Base-by-base conservation (phyloP, 306 rosid genomes). In the Vigna reflexopilosa region DNA sequence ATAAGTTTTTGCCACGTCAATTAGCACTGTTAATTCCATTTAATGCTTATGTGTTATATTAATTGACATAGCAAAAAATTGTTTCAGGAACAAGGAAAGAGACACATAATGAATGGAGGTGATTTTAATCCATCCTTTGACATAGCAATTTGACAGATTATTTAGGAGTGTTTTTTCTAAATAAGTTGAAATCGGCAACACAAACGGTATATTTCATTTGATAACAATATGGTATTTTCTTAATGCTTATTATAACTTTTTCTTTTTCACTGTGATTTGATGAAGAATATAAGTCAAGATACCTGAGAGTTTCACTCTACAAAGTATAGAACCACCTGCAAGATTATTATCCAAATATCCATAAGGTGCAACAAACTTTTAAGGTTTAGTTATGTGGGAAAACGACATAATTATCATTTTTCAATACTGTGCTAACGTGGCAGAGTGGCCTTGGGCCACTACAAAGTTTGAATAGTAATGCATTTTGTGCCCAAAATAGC, bases 141-240 rank as follows among this genome's bases (percentile, higher is more conserved):
- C 70, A 40, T 77, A 66, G 19, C 12, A 76, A 51, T 38, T 65
- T 9, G 20, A 24, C 9, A 19, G 42, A 51, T 34, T 45, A 76
- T 64, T 48, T 63, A 72, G 42, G 51, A 64, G 16, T 10, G 7
- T 61, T 15, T 15, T 58, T 61, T 44, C 6, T 61, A 30, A 30
- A 19, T 30, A 17, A 75, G 40, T 48, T 49, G 51, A 38, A 62
- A 48, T 45, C 42, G 51, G 36, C 62, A 62, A 20, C 20, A 50
- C 64, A 52, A 48, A n/a, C 2, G 7, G 4, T 3, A 49, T 50
- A 63, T 75, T 75, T 74, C 20, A 59, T 45, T 44, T 73, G 47
- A n/a, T n/a, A n/a, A 24, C 12, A 26, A 58, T 16, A 28, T n/a
- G 26, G 56, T 59, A 45, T 26, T 74, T 40, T 59, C 17, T 45